Evolutionary conservation across 2,329 filamentous ascomycete genomes (phyloP).

Genomic region (Botrytis byssoidea): DNA sequence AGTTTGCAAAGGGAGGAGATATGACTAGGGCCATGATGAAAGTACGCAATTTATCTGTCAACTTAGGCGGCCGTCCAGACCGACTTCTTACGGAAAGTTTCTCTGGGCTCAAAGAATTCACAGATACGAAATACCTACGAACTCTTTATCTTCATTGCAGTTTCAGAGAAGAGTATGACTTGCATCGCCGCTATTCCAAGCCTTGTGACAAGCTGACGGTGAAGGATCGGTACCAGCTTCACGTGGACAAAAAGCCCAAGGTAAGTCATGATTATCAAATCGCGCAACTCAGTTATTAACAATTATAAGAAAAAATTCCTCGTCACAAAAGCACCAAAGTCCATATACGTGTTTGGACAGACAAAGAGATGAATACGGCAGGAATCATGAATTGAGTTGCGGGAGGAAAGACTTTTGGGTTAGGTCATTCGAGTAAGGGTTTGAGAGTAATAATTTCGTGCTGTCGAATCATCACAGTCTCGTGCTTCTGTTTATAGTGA

Average conservation of each 20-base stretch:
- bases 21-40: no score
- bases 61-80: no score
- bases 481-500: rapidly evolving
- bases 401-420: neutral
- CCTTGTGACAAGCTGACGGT: neutral
- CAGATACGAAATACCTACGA: no score
- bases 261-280: neutral
- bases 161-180: neutral
- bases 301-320: neutral
- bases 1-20: no score
- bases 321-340: neutral
- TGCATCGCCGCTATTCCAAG: neutral
- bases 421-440: no score
- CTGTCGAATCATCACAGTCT: neutral
- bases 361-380: neutral
- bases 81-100: no score
- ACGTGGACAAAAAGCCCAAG: neutral
- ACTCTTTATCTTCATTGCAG: no score
- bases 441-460: neutral
- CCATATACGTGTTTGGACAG: neutral
- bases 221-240: rapidly evolving
- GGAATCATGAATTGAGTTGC: neutral
- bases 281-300: neutral
- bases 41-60: no score
- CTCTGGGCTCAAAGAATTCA: no score